Base-by-base conservation (phyloP, 352 stramenopile genomes). In the Phytophthora tubulina region DNA sequence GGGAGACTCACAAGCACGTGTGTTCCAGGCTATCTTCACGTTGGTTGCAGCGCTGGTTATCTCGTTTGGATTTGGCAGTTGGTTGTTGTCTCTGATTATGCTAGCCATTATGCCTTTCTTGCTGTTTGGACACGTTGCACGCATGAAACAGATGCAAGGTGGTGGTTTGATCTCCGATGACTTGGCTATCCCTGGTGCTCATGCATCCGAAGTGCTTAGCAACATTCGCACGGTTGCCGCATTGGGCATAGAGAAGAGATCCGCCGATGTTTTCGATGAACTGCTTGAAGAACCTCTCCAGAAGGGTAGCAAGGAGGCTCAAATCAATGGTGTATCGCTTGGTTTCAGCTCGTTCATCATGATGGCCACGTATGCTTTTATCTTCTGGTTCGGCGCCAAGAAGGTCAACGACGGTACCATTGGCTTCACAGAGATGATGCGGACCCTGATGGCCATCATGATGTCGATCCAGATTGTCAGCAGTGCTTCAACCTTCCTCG, bases 271-370 rank as follows among this genome's bases (percentile, higher is more conserved):
- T 0, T 90, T 82, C 32, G 53, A 62, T 9, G 46, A 64, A 0
- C 36, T 75, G 3, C 57, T 89, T 3, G 50, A 68, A 10, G 59
- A 76, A 21, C 78, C 78, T 4, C 59, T 82, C 15, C 48, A 62
- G 2, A 71, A 76, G 14, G 79, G 78, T 13, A 51, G 42, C 14
- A 68, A 67, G 15, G 73, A 88, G 51, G 77, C 82, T 2, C 72
- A 79, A 41, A 49, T 82, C 2, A 86, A 84, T 51, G 82, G 79
- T 17, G 27, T 86, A 2, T 70, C 78, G 3, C 52, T 89, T 66
- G 97, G 73, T 21, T 98, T 72, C 59, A 97, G 49, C 77, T 97
- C 77, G 0, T 86, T 83, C 44, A 75, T 84, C 52, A 70, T 85
- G 50, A 79, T 90, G 52, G 79, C 79, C 6, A 78, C 74, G 9